Evolutionary conservation across 106 monocot genomes (phyloP), one percentile per base, ranked within the genome.

Genomic region (Ottelia alismoides): DNA sequence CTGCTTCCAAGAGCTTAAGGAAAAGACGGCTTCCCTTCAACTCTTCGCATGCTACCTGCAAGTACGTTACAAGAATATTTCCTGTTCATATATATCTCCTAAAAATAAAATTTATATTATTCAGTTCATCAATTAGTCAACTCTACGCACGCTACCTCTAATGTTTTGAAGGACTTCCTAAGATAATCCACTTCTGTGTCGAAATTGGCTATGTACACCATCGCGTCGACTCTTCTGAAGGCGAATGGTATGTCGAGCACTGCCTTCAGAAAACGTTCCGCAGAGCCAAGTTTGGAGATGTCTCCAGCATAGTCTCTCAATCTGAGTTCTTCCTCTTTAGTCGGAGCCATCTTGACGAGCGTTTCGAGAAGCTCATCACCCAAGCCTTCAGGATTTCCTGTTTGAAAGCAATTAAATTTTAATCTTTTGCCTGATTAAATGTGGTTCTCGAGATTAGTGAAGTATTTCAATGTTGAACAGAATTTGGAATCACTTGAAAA

Each of bases 191-290:
- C 58, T 65, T 91, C 81, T 22, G 77, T 60, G 18, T 80, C 77
- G 53, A 91, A 84, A 70, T 72, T 91, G 51, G 77, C 74, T 66
- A 45, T 68, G 66, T 91, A 91, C 16, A 80, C 62, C 80, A 91
- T 72, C 2, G 72, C 72, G 49, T 84, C 84, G 20, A 91, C 72
- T 81, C 84, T 74, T 58, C 69, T 74, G 31, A 90, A 83, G 1
- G 89, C 72, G 71, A 80, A 91, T n/a, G 90, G 90, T 63, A 90
- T 67, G n/a, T n/a, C n/a, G n/a, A n/a, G n/a, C n/a, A n/a, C n/a
- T n/a, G n/a, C n/a, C n/a, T n/a, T n/a, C n/a, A 88, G 31, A 56
- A 91, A 91, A 4, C 64, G 56, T 58, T 85, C 84, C 0, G 84
- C 80, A 29, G 72, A 55, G 43, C 78, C 77, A 21, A 91, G 54